Base-by-base conservation (phyloP, 176 grass and related monocot genomes). In the Triticum urartu region DNA sequence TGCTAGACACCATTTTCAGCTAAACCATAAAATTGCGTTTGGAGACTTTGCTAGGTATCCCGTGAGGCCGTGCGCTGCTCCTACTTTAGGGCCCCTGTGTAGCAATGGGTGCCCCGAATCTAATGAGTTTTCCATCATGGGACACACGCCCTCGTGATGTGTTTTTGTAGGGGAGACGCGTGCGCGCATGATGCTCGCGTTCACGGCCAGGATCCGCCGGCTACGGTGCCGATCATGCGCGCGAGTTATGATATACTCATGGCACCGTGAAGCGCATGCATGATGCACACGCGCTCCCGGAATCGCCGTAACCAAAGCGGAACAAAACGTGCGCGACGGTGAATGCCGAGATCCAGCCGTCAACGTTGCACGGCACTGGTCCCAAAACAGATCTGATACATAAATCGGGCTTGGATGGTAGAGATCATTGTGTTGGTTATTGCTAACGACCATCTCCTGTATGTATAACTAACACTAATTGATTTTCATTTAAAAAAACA, bases 241-340 rank as follows among this genome's bases (percentile, higher is more conserved):
- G 17, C 9, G 25, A 30, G 32, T 47, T 48, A 32, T 75, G 42
- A 48, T 81, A n/a, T 14, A 33, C 17, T 81, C 60, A 11, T 65
- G 36, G 38, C 61, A 64, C 59, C 77, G n/a, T 62, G 54, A 10
- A 24, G 10, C 50, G 17, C 17, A 56, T 52, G 78, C 59, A 47
- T 74, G 22, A 74, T 17, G 7, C 30, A 21, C n/a, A 34, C 48
- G 43, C 33, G 34, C 21, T 24, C 77, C 58, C 1, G 56, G 21
- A 40, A 40, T 63, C 18, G 30, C 28, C 12, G 47, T 21, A 1
- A 24, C 11, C 42, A 25, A 28, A 33, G 66, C 20, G 34, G 69
- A 22, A 42, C n/a, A 64, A 79, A 64, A 79, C 58, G n/a, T 79
- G 78, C n/a, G 60, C 59, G 12, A 40, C 58, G 59, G 78, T 64